Evolutionary conservation across 2,329 filamentous ascomycete genomes (phyloP), one percentile per base, ranked within the genome.

Genomic region (Colletotrichum lupini): DNA sequence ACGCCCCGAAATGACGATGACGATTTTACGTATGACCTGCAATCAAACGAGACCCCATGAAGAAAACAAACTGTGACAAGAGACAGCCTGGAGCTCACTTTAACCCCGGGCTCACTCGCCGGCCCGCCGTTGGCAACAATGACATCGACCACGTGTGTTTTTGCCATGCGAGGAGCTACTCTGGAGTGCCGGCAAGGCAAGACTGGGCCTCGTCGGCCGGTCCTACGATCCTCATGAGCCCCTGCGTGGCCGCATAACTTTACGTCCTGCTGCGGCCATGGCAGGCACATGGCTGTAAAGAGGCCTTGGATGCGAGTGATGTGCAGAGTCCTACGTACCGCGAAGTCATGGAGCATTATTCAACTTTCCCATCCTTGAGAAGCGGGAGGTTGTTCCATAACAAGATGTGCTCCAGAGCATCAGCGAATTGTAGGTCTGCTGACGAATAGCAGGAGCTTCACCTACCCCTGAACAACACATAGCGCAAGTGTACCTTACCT

Each of bases 1-100:
- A 73, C 64, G 66, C 56, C 56, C 72, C 62, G 55, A 64, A 68
- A 75, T 70, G 59, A 76, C 37, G 59, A 62, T 46, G 58, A 58
- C 55, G 53, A 58, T n/a, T n/a, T 16, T 46, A 59, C 11, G 56
- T 26, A 19, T 37, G 11, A 46, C 22, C 28, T 28, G 22, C 49
- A 22, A 24, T 24, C n/a, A 16, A 57, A 5, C 16, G 19, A 35
- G 22, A 14, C 6, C 6, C 22, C 16, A 42, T 35, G 2, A 42
- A 24, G n/a, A 60, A 58, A 14, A 6, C n/a, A 16, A 28, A 19
- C 16, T 42, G 37, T 42, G 6, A 42, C 37, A 4, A 12, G 35
- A 57, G 35, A 57, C 5, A 24, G 30, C 42, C 4, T 14, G n/a
- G 14, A 19, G 19, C 35, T 49, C 16, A 14, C 22, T n/a, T 24